A percentile compares a stretch with the other conserved stretches of the same genome.
Conservation (phyloP, 2,329 filamentous ascomycete genomes). For the Orbilia brochopaga region DNA sequence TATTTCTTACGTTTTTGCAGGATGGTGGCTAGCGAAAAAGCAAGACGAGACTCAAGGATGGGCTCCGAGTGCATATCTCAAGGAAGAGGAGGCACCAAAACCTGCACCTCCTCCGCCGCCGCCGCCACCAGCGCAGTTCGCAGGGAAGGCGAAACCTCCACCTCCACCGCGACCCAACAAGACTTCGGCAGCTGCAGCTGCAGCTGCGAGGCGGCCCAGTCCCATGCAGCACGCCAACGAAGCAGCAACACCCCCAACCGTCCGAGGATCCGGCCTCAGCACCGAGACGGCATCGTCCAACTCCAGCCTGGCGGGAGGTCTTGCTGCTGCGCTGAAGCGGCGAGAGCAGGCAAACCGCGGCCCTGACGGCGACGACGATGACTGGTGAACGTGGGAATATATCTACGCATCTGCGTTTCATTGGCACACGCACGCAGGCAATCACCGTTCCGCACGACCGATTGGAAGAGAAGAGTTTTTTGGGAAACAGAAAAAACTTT, state of each 20-base stretch:
- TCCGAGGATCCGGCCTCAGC: conserved; percentile 53
- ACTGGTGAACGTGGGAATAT: conserved; percentile 56
- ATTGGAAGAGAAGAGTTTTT: conserved; percentile 27
- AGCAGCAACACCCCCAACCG: conserved; percentile 69
- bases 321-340: conserved; percentile 79
- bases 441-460: conserved; percentile 10
- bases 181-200: conserved; percentile 68
- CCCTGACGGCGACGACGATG: conserved; percentile 71
- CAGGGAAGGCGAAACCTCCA: conserved; percentile 68
- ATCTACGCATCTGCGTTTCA: conserved; percentile 22
- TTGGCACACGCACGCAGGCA: conserved; percentile 15
- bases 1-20: conserved; percentile 60
- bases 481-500: conserved; percentile 1
- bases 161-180: conserved; percentile 77
- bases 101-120: conserved; percentile 69
- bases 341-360: conserved; percentile 78
- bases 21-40: conserved; percentile 94
- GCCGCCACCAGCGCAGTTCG: conserved; percentile 63
- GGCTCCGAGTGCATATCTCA: conserved; percentile 93
- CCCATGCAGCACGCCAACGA: conserved; percentile 67
- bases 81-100: conserved; percentile 71
- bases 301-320: conserved; percentile 72
- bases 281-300: conserved; percentile 61
- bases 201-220: conserved; percentile 60
- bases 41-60: conserved; percentile 73